Evolutionary conservation across 805 yeast species (phyloP), one percentile per base, ranked within the genome.

Genomic region (Saturnispora halmiae): DNA sequence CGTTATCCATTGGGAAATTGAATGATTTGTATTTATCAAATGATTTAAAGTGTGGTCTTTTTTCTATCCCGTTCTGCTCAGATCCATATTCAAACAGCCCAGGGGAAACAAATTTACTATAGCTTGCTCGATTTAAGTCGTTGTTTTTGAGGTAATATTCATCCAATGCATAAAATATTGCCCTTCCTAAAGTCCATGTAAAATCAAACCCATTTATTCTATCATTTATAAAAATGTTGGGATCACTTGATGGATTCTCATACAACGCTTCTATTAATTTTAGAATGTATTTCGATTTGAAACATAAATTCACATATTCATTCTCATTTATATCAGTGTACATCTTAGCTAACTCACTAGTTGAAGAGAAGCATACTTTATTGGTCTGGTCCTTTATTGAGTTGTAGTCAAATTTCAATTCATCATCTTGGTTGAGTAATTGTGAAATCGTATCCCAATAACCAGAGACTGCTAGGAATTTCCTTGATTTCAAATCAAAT

Each of bases 181-280:
- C 86, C 54, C 54, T 69, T 64, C 98, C 98, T 22, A 92, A 58
- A 0, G 97, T 92, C 98, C 98, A 92, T 0, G 96, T 78, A 29
- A 90, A 67, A 48, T 87, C 96, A 2, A 74, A 71, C 1, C 92
- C 95, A 44, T 83, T 25, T 28, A 90, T 72, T 21, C 78, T 71
- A 41, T 79, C 79, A 22, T 70, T 69, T 14, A 75, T 61, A n/a
- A n/a, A n/a, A n/a, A n/a, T n/a, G n/a, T n/a, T n/a, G n/a, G n/a
- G n/a, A n/a, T n/a, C n/a, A n/a, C n/a, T n/a, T n/a, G n/a, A n/a
- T n/a, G n/a, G n/a, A n/a, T n/a, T n/a, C n/a, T n/a, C n/a, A n/a
- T n/a, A 55, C 11, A 79, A 76, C 51, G 77, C 73, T 1, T 81
- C 81, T 14, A 77, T 58, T 16, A 79, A 65, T 47, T 68, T 70